Conservation (phyloP, 106 monocot species). For the Alisma plantagoaquatica region DNA sequence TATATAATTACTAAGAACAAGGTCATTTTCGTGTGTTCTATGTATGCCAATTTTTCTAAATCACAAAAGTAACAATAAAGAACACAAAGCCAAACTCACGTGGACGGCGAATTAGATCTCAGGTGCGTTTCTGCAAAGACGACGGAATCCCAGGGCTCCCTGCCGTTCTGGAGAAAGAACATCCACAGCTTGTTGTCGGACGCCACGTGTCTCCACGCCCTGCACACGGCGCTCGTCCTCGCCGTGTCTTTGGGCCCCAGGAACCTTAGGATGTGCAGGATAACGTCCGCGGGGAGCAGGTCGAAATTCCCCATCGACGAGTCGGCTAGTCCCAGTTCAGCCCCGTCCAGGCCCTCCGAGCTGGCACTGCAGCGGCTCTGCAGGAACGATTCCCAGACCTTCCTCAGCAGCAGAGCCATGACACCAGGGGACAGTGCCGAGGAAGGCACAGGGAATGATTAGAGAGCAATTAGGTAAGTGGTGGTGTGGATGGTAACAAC, state of each 20-base stretch:
- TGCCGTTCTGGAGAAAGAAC: conserved; percentile 55
- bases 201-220: conserved; percentile 36
- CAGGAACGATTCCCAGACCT: conserved; percentile 10
- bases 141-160: conserved; percentile 54
- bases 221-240: conserved; percentile 46
- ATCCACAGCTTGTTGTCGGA: conserved; percentile 81
- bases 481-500: too few relatives aligned
- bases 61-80: too few relatives aligned
- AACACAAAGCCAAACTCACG: too few relatives aligned
- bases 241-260: conserved; percentile 54
- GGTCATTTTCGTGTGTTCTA: too few relatives aligned
- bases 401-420: conserved; percentile 15
- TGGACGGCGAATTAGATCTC: conserved; percentile 25
- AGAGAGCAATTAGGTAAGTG: too few relatives aligned
- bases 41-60: too few relatives aligned
- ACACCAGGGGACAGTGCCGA: too few relatives aligned
- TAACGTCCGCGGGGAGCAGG: conserved; percentile 50
- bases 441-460: too few relatives aligned
- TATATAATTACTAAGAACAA: too few relatives aligned
- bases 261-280: conserved; percentile 52
- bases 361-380: background rate
- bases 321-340: background rate
- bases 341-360: background rate
- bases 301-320: conserved; percentile 47
- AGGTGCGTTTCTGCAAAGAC: conserved; percentile 75